phyloP scores from a whole-genome alignment of 495 filamentous ascomycete genomes.

The Choiromyces venosus region DNA sequence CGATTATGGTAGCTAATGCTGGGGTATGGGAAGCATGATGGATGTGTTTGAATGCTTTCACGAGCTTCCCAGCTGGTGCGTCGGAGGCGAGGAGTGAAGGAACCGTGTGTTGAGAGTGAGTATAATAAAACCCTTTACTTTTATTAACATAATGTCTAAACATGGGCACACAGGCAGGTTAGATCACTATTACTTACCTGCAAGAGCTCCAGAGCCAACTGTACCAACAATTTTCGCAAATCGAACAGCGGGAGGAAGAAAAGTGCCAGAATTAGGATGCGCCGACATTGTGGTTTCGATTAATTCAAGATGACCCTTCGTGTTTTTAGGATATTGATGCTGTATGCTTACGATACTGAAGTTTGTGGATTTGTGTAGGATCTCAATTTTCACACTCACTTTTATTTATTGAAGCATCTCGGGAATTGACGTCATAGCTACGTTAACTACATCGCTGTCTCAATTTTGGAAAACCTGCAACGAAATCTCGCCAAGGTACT shows the following conservation, averaged over 20 bases:
- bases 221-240: constrained; percentile 39
- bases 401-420: not conserved
- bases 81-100: constrained; percentile 31
- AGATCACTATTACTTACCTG: constrained; percentile 15
- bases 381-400: not conserved
- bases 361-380: not conserved
- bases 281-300: constrained; percentile 25
- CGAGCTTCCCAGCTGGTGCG: constrained; percentile 20
- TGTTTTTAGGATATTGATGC: not conserved
- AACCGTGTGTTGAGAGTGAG: constrained; percentile 31
- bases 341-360: no score
- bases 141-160: constrained; percentile 1
- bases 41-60: constrained; percentile 27
- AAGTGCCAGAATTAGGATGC: constrained; percentile 29
- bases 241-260: constrained; percentile 39
- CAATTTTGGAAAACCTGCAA: not conserved
- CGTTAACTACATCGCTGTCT: not conserved
- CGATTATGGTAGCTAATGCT: constrained; percentile 25
- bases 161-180: not conserved
- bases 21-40: constrained; percentile 21
- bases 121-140: constrained; percentile 32
- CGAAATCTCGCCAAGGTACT: not conserved
- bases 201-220: constrained; percentile 35
- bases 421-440: not conserved
- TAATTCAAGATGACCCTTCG: not conserved